phyloP scores from a whole-genome alignment of 768 basidiomycete genomes.

The Coprinopsis cinerea region DNA sequence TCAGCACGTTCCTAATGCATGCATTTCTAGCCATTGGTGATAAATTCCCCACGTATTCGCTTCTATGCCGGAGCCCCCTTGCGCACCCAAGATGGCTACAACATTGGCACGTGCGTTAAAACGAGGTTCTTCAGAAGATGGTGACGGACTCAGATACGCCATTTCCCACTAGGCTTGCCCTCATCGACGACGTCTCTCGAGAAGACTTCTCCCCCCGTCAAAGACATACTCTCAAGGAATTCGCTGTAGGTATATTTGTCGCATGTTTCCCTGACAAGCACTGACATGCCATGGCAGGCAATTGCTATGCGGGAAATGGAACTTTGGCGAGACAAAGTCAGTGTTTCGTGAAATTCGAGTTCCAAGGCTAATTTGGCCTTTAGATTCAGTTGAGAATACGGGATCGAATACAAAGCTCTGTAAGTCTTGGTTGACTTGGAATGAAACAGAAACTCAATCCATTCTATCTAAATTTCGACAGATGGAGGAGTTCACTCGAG shows the following conservation, averaged over 20 bases:
- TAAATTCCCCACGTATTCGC: slow-evolving; percentile 58
- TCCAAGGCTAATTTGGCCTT: not conserved
- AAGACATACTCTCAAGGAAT: slow-evolving; percentile 89
- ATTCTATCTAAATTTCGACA: too few relatives aligned
- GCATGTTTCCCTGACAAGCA: not conserved
- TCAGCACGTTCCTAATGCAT: slow-evolving; percentile 3
- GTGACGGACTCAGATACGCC: not conserved
- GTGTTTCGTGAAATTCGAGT: slow-evolving; percentile 3
- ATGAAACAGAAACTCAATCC: not conserved
- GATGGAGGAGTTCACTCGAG: slow-evolving; percentile 96
- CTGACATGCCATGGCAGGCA: slow-evolving; percentile 40
- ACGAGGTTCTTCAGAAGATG: not conserved
- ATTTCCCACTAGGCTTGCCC: slow-evolving; percentile 62
- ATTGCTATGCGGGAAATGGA: slow-evolving; percentile 95
- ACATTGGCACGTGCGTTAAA: slow-evolving; percentile 68
- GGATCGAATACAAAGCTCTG: slow-evolving; percentile 88
- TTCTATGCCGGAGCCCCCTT: slow-evolving; percentile 93
- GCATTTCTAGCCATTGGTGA: slow-evolving; percentile 59
- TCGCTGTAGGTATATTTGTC: slow-evolving; percentile 47
- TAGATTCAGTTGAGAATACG: slow-evolving; percentile 87
- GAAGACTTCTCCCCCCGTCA: slow-evolving; percentile 85
- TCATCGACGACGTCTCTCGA: slow-evolving; percentile 79
- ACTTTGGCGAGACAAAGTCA: slow-evolving; percentile 88
- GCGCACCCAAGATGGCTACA: slow-evolving; percentile 84
- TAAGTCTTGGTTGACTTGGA: slow-evolving; percentile 25